A percentile compares a stretch with the other conserved stretches of the same genome.
These are phyloP conservation scores for Willaertia magna DNA, from an alignment of 208 protist species.

Conservation along the genomic window DNA sequence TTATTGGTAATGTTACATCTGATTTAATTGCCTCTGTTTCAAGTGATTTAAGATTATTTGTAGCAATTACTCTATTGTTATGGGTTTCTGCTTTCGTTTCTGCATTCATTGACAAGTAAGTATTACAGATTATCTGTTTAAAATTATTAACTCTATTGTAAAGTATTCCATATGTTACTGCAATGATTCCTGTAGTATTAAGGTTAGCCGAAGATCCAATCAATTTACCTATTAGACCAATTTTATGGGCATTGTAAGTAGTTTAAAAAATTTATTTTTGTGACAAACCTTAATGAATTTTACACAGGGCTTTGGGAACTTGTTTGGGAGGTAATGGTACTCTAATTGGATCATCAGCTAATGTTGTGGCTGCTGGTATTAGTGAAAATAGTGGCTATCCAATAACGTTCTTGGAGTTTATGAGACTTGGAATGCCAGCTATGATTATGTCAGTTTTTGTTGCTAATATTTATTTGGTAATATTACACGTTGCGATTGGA, in stretches of 20 bases:
- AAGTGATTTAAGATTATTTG: constrained; percentile 11
- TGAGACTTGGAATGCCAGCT: background rate
- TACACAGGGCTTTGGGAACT: constrained; percentile 36
- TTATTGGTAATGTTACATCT: constrained; percentile 21
- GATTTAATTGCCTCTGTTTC: constrained; percentile 12
- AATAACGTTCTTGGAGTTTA: background rate
- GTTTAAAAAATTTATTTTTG: too few species aligned
- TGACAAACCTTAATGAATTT: too few species aligned
- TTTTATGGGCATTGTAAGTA: constrained; percentile 45
- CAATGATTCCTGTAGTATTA: constrained; percentile 37
- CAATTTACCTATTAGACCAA: constrained; percentile 32
- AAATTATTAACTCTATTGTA: too few species aligned
- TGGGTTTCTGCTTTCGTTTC: constrained; percentile 37
- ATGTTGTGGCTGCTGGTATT: constrained; percentile 36
- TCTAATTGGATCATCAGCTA: constrained; percentile 40
- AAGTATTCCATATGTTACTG: constrained; percentile 26
- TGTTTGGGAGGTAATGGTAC: constrained; percentile 47
- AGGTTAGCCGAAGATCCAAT: constrained; percentile 15
- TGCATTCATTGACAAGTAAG: constrained; percentile 31
- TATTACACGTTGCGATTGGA: background rate
- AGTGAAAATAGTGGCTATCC: constrained; percentile 17
- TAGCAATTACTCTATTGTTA: constrained; percentile 32
- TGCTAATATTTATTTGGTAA: background rate
- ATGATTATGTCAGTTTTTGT: background rate
- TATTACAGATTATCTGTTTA: too few species aligned